Evolutionary conservation across 768 basidiomycete genomes (phyloP), one percentile per base, ranked within the genome.

Genomic region (Lactarius sanguifluus): DNA sequence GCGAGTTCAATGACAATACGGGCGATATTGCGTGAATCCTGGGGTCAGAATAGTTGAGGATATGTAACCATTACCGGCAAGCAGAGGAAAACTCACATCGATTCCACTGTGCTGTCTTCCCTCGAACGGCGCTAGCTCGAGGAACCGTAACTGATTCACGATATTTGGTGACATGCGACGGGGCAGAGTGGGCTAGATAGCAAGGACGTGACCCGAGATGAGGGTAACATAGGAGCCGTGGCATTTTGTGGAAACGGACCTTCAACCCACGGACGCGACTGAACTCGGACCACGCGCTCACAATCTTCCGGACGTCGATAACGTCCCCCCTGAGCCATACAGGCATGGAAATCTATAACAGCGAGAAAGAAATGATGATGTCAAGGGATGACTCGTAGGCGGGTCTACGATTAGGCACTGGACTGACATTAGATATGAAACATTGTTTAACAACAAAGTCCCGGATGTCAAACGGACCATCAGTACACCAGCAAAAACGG

Each of bases 21-120:
- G 13, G 91, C 83, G 64, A 98, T 85, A 76, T 99, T 99, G 36
- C 91, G 88, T 41, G 92, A 84, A 77, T 99, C 95, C 94, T 96
- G 63, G n/a, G 36, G 47, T 5, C 10, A 23, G 56, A 40, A 18
- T 12, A 30, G 30, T 12, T 8, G 13, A 18, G 32, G 55, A n/a
- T 40, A 38, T 56, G 13, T 23, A 25, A 1, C 50, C 25, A 40
- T n/a, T 6, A 3, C 12, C 25, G 23, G 20, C n/a, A n/a, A n/a
- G n/a, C 23, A 23, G 40, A 15, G 64, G 54, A 28, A 28, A 52
- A 86, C 91, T 80, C 68, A 95, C 96, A 77, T 95, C 94, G 41
- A 96, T 90, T 28, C 96, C 96, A 73, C 86, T 86, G 77, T 98
- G 96, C 63, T 86, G 81, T 71, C 91, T 85, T 25, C 96, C 96